phyloP scores from a whole-genome alignment of 208 protist species.

The Leishmania lainsoni region DNA sequence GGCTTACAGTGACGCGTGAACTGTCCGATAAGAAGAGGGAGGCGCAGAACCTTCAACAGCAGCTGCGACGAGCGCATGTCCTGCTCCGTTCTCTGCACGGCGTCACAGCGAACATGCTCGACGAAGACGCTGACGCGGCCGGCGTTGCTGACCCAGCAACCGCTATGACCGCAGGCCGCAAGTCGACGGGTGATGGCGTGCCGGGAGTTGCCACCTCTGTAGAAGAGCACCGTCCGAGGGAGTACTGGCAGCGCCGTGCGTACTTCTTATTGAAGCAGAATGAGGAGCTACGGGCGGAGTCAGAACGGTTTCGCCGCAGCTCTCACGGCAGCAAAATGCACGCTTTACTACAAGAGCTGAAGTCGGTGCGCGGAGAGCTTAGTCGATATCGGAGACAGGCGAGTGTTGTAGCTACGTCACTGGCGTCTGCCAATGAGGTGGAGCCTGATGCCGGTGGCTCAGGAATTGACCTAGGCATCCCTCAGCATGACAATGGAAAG shows the following conservation, averaged over 20 bases:
- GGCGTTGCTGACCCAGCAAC: neutral
- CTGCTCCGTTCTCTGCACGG: conserved; percentile 30
- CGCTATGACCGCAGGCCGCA: neutral
- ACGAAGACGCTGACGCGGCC: neutral
- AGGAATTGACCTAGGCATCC: neutral
- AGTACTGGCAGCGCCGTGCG: conserved; percentile 36
- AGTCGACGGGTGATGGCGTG: neutral
- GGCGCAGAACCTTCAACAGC: conserved; percentile 40
- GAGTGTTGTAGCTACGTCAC: neutral
- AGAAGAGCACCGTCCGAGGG: conserved; percentile 7
- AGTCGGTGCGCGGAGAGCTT: conserved; percentile 43
- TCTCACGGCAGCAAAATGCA: conserved; percentile 44
- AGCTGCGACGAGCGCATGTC: conserved; percentile 40
- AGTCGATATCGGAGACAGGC: conserved; percentile 22
- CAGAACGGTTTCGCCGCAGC: conserved; percentile 41
- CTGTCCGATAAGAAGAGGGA: conserved; percentile 34
- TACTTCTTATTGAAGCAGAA: conserved; percentile 44
- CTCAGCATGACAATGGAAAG: neutral
- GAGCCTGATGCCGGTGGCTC: neutral
- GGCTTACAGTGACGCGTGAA: conserved; percentile 32
- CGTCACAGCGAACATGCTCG: conserved; percentile 5
- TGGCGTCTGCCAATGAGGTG: neutral
- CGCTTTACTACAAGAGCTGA: conserved; percentile 44
- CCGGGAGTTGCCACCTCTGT: neutral
- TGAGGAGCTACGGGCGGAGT: conserved; percentile 30